A percentile compares a stretch with the other conserved stretches of the same genome.
Evolutionary conservation across 768 basidiomycete species (phyloP).

Genomic region (Baorangia bicolor): DNA sequence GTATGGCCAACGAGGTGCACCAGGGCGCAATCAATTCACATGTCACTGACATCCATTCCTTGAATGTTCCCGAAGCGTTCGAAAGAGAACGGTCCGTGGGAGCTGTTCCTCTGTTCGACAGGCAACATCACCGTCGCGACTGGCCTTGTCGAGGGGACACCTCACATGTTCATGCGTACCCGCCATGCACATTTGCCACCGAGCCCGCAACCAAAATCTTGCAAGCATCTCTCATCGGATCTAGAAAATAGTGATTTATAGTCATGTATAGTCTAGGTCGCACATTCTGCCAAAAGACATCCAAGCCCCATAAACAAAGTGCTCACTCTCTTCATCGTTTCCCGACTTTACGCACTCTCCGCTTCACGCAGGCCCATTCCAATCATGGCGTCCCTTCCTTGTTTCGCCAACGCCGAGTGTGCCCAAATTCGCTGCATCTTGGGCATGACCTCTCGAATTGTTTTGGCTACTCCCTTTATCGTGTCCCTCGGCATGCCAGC

Average conservation of each 20-base stretch:
- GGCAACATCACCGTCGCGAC: background rate
- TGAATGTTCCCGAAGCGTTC: background rate
- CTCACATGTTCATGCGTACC: background rate
- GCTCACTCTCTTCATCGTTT: background rate
- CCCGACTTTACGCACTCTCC: background rate
- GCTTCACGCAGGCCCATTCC: background rate
- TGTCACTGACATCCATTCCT: background rate
- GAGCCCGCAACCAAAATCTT: background rate
- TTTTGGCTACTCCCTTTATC: background rate
- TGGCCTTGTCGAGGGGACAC: background rate
- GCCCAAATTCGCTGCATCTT: conserved; percentile 3
- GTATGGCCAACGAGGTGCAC: too few species aligned
- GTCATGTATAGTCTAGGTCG: background rate
- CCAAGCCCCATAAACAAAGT: too few species aligned
- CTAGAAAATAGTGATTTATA: background rate
- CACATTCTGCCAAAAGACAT: background rate
- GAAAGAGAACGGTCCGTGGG: background rate
- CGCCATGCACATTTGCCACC: background rate
- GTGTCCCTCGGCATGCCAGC: background rate
- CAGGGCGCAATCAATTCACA: too few species aligned
- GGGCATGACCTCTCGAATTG: background rate
- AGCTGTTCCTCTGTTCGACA: background rate
- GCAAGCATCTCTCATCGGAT: background rate
- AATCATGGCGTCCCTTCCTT: background rate
- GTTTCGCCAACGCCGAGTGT: background rate